Evolutionary conservation across 345 rosid species (phyloP).

Genomic region (Bretschneidera sinensis): DNA sequence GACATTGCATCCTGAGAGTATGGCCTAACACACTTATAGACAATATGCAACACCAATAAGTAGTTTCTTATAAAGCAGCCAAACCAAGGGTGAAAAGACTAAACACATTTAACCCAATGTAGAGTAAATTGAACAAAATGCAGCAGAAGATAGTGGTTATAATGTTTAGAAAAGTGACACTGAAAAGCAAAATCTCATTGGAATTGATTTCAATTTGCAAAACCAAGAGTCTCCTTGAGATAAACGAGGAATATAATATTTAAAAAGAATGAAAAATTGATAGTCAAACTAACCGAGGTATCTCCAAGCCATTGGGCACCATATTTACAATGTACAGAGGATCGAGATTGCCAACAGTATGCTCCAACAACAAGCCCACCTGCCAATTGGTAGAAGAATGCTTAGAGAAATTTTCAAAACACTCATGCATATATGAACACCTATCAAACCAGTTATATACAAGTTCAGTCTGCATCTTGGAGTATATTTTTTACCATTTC

Average conservation of each 20-base stretch:
- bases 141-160: not conserved
- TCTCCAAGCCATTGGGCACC: constrained; percentile 98
- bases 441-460: not conserved
- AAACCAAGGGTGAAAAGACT: too few species aligned
- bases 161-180: not conserved
- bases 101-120: too few species aligned
- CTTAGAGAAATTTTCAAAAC: constrained; percentile 4
- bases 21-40: not conserved
- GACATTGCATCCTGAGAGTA: not conserved
- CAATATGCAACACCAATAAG: not conserved
- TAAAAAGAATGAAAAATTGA: not conserved
- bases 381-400: constrained; percentile 31
- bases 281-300: constrained; percentile 75
- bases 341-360: constrained; percentile 98
- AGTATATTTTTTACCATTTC: constrained; percentile 85
- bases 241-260: not conserved
- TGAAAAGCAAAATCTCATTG: not conserved
- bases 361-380: constrained; percentile 96
- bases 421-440: not conserved
- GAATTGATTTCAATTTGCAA: not conserved
- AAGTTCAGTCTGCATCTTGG: not conserved
- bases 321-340: constrained; percentile 93
- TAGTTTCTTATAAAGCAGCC: too few species aligned
- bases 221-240: not conserved
- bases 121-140: too few species aligned